Evolutionary conservation across 1,284 basidiomycete species (phyloP).

Genomic region (Porodaedalea pini): DNA sequence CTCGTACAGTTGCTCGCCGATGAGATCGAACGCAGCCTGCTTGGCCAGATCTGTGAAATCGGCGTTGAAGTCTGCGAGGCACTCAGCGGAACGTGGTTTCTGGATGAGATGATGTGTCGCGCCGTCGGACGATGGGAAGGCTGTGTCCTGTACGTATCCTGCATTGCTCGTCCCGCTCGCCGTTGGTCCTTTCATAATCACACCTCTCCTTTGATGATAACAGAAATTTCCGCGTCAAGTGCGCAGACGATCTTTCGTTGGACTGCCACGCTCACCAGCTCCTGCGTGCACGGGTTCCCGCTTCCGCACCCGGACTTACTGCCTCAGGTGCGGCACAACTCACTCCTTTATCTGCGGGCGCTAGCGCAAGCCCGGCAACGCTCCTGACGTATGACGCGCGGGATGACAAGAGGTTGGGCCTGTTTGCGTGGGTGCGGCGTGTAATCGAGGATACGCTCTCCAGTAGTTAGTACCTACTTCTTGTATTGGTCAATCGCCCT

Average conservation of each 20-base stretch:
- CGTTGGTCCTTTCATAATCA: not conserved
- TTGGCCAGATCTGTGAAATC: slow-evolving; percentile 62
- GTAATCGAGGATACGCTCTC: slow-evolving; percentile 37
- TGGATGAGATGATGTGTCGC: slow-evolving; percentile 58
- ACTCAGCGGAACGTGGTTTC: slow-evolving; percentile 69
- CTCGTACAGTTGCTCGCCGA: slow-evolving; percentile 69
- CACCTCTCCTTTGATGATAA: not conserved
- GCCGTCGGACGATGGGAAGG: slow-evolving; percentile 80
- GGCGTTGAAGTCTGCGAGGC: slow-evolving; percentile 53
- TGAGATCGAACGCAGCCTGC: slow-evolving; percentile 64
- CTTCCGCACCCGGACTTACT: slow-evolving; percentile 32
- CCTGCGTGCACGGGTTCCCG: slow-evolving; percentile 35
- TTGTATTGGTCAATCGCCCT: not conserved
- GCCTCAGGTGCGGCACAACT: slow-evolving; percentile 23
- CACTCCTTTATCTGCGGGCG: slow-evolving; percentile 16
- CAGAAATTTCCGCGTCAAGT: slow-evolving; percentile 63
- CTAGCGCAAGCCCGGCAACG: slow-evolving; percentile 25
- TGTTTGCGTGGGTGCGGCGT: slow-evolving; percentile 50
- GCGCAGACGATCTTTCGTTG: slow-evolving; percentile 45
- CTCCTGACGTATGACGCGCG: slow-evolving; percentile 25
- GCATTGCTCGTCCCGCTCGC: slow-evolving; percentile 6
- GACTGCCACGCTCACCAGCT: slow-evolving; percentile 55
- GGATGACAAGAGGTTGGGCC: slow-evolving; percentile 24
- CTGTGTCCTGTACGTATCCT: slow-evolving; percentile 57
- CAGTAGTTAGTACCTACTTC: not conserved